phyloP scores from a whole-genome alignment of 106 monocot genomes.

The Posidonia australis region DNA sequence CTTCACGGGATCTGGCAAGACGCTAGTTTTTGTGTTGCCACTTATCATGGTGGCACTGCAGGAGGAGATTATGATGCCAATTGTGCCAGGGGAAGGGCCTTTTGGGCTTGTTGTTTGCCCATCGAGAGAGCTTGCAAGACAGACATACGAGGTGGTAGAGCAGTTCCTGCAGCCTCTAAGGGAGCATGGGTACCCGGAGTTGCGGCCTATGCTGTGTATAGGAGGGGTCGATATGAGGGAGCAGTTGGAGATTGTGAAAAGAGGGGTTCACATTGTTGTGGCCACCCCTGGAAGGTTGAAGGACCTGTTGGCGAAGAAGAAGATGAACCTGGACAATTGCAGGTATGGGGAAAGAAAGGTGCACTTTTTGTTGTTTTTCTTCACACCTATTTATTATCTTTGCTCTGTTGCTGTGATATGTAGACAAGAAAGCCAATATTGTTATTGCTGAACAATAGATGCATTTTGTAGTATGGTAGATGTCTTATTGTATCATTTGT shows the following conservation, averaged over 20 bases:
- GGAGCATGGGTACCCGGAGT: constrained; percentile 69
- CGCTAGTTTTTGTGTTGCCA: constrained; percentile 80
- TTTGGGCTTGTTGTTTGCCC: constrained; percentile 87
- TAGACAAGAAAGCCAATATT: too few species aligned
- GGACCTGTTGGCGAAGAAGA: constrained; percentile 94
- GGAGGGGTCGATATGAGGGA: constrained; percentile 93
- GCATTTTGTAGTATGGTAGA: too few species aligned
- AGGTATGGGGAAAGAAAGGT: too few species aligned
- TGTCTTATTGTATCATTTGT: too few species aligned
- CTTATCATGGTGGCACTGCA: constrained; percentile 83
- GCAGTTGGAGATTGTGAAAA: constrained; percentile 84
- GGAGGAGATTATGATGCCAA: constrained; percentile 90
- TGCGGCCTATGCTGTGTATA: constrained; percentile 74
- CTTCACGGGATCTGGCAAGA: constrained; percentile 93
- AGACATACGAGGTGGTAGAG: constrained; percentile 82
- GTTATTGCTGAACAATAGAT: too few species aligned
- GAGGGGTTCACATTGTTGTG: constrained; percentile 93
- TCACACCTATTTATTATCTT: too few species aligned
- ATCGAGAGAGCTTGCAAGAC: constrained; percentile 82
- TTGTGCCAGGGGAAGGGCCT: constrained; percentile 81
- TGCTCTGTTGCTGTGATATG: too few species aligned
- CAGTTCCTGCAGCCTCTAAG: constrained; percentile 56
- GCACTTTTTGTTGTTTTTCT: too few species aligned
- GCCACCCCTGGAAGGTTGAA: constrained; percentile 93
- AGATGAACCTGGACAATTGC: constrained; percentile 93